A percentile compares a stretch with the other conserved stretches of the same genome.
phyloP scores from a whole-genome alignment of 1,139 yeast species.

The Sugiyamaella xylanicola region DNA sequence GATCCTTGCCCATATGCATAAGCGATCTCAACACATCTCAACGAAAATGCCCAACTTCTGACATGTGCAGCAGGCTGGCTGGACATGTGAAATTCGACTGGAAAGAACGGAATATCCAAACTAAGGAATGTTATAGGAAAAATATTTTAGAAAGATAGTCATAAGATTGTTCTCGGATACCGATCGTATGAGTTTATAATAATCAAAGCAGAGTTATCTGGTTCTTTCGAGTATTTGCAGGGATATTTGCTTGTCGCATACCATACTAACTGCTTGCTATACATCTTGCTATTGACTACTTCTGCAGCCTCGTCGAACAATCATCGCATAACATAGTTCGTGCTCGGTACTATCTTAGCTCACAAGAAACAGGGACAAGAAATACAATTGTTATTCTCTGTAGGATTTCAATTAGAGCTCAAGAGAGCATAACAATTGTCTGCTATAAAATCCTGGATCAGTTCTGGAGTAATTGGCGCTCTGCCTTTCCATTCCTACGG shows the following conservation, averaged over 20 bases:
- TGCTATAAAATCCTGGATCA: too few species aligned
- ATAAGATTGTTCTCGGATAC: too few species aligned
- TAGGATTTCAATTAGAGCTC: too few species aligned
- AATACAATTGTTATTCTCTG: too few species aligned
- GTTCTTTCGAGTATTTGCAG: too few species aligned
- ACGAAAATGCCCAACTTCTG: slow-evolving; percentile 17
- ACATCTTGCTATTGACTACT: background rate
- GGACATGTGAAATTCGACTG: slow-evolving; percentile 11
- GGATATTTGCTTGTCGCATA: too few species aligned
- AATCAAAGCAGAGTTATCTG: too few species aligned
- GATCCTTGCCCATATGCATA: slow-evolving; percentile 13
- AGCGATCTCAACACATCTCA: slow-evolving; percentile 14
- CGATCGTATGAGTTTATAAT: background rate
- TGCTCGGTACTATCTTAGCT: background rate
- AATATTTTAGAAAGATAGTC: too few species aligned
- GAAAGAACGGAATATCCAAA: slow-evolving; percentile 2
- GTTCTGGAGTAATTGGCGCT: too few species aligned
- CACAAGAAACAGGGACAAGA: too few species aligned
- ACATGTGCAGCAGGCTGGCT: slow-evolving; percentile 10
- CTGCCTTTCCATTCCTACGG: too few species aligned
- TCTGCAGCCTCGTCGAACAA: slow-evolving; percentile 6
- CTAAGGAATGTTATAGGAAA: slow-evolving; percentile 1
- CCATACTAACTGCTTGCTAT: background rate
- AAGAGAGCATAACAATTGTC: too few species aligned
- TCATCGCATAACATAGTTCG: slow-evolving; percentile 1